Evolutionary conservation across 2,329 filamentous ascomycete species (phyloP).

Genomic region (Cladosporium colombiae): DNA sequence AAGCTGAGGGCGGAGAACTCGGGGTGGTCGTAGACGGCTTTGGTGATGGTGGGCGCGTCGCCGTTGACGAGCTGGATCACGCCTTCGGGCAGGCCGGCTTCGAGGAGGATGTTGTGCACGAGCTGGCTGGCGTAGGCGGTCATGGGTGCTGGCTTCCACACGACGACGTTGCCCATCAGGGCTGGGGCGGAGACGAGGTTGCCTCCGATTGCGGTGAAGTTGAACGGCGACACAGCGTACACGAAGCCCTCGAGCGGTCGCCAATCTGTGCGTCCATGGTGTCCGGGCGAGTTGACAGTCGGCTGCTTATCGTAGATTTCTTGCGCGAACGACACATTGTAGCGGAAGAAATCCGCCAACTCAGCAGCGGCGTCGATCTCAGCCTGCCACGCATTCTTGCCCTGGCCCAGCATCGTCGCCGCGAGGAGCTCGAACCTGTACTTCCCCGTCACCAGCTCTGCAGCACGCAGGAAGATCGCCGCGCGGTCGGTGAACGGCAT

Average conservation of each 20-base stretch:
- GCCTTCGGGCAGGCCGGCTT: conserved; percentile 83
- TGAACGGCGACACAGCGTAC: conserved; percentile 92
- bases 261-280: conserved; percentile 92
- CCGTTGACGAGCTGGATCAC: conserved; percentile 95
- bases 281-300: conserved; percentile 74
- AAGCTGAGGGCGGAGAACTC: conserved; percentile 92
- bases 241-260: conserved; percentile 91
- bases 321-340: conserved; percentile 92
- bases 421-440: conserved; percentile 98
- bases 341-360: conserved; percentile 82
- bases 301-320: conserved; percentile 89
- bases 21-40: conserved; percentile 71
- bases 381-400: conserved; percentile 99
- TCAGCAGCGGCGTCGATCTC: conserved; percentile 96
- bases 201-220: conserved; percentile 92
- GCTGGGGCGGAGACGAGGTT: conserved; percentile 83
- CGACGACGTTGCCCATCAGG: conserved; percentile 87
- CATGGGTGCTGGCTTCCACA: conserved; percentile 94
- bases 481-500: conserved; percentile 89
- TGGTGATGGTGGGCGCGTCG: conserved; percentile 80
- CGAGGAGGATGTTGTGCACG: conserved; percentile 83
- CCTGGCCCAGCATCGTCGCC: conserved; percentile 91
- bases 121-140: conserved; percentile 91
- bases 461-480: conserved; percentile 92
- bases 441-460: conserved; percentile 85